A percentile compares a stretch with the other conserved stretches of the same genome.
phyloP scores from a whole-genome alignment of 352 stramenopile species.

The Phytophthora brassicae region DNA sequence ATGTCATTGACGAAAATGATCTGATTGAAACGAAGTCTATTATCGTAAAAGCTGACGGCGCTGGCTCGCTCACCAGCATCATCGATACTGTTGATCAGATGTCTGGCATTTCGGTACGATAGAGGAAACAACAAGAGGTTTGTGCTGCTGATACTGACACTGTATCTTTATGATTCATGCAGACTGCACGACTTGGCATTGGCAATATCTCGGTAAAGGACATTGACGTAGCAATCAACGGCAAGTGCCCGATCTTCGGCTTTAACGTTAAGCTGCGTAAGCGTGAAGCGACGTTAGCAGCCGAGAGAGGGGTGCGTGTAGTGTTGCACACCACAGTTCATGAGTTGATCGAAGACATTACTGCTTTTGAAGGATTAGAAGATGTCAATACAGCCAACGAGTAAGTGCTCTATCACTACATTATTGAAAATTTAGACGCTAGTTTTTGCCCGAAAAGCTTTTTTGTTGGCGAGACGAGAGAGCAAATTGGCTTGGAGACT shows the following conservation, averaged over 20 bases:
- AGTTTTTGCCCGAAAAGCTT: neutral
- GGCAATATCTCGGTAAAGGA: conserved; percentile 76
- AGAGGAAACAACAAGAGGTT: neutral
- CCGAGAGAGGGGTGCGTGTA: conserved; percentile 58
- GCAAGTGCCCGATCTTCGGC: conserved; percentile 81
- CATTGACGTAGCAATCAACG: conserved; percentile 80
- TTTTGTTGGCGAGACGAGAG: neutral
- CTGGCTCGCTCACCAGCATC: conserved; percentile 80
- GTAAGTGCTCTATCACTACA: conserved; percentile 1
- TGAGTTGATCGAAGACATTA: conserved; percentile 78
- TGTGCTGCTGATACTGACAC: conserved; percentile 11
- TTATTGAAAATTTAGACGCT: neutral
- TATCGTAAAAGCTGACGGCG: conserved; percentile 78
- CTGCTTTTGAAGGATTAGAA: conserved; percentile 34
- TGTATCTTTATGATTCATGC: neutral
- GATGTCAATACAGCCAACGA: conserved; percentile 5
- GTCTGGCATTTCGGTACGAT: conserved; percentile 51
- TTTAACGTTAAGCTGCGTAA: conserved; percentile 78
- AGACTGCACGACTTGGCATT: conserved; percentile 81
- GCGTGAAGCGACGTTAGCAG: conserved; percentile 61
- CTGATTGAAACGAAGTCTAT: conserved; percentile 60
- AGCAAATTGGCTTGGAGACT: too few species aligned
- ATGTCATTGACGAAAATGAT: conserved; percentile 46
- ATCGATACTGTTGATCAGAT: conserved; percentile 83
- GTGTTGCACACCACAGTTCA: conserved; percentile 75